Percentiles rank a stretch among this genome's conserved stretches.
Evolutionary conservation across 192 early-diverging fungal species (phyloP).

Genomic region (Coemansia interrupta): DNA sequence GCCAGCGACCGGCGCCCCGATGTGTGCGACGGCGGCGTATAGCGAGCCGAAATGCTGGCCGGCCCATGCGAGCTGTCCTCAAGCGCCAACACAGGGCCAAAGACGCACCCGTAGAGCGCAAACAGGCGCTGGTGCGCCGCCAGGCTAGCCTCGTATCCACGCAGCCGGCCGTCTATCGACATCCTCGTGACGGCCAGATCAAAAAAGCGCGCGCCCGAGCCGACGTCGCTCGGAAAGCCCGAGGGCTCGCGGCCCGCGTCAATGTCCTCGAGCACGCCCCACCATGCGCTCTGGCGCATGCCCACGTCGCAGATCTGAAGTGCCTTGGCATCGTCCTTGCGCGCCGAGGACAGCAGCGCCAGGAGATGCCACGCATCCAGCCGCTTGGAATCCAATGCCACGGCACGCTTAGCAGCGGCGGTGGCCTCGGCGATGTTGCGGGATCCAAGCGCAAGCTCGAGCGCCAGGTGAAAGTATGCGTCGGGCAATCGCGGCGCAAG

Average conservation of each 20-base stretch:
- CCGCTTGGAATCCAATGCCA: slow-evolving; percentile 54
- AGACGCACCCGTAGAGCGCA: slow-evolving; percentile 56
- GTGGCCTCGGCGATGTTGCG: slow-evolving; percentile 62
- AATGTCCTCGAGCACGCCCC: slow-evolving; percentile 28
- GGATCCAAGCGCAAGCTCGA: slow-evolving; percentile 63
- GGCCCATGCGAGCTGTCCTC: not conserved
- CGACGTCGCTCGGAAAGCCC: slow-evolving; percentile 12
- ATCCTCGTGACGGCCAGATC: slow-evolving; percentile 62
- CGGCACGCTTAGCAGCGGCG: slow-evolving; percentile 52
- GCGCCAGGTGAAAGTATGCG: slow-evolving; percentile 62
- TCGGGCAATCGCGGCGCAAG: slow-evolving; percentile 56
- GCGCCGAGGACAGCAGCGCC: slow-evolving; percentile 61
- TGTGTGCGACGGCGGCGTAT: slow-evolving; percentile 21
- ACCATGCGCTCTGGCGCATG: slow-evolving; percentile 58
- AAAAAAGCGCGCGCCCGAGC: slow-evolving; percentile 61
- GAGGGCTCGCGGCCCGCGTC: not conserved
- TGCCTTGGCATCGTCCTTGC: slow-evolving; percentile 64
- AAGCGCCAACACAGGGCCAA: slow-evolving; percentile 22
- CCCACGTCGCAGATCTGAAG: slow-evolving; percentile 63
- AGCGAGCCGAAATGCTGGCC: not conserved
- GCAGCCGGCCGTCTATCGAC: slow-evolving; percentile 50
- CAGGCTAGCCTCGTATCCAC: slow-evolving; percentile 56
- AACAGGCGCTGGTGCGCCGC: slow-evolving; percentile 61
- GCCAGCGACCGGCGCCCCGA: slow-evolving; percentile 46
- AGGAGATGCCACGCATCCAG: slow-evolving; percentile 76